Evolutionary conservation across 345 rosid species (phyloP).

Genomic region (Hibiscus trionum): DNA sequence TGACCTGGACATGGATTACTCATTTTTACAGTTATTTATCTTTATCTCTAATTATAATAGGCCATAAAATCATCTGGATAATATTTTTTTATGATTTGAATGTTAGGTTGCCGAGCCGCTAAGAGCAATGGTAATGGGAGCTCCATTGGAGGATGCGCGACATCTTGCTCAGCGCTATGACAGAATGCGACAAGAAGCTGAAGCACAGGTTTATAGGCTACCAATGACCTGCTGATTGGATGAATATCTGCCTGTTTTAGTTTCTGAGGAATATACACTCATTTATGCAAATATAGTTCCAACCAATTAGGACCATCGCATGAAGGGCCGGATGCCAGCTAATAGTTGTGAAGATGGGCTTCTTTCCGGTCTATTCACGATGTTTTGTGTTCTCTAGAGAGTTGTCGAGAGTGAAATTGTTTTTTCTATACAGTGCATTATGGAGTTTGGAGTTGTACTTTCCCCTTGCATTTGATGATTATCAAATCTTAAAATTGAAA

Average conservation of each 20-base stretch:
- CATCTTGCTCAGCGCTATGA: constrained; percentile 97
- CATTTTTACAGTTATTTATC: background rate
- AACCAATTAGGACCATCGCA: background rate
- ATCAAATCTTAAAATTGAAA: background rate
- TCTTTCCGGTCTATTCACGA: background rate
- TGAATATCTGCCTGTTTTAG: background rate
- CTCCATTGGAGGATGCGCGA: constrained; percentile 91
- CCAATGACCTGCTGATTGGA: background rate
- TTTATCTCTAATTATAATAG: background rate
- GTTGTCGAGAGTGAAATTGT: background rate
- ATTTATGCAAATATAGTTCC: background rate
- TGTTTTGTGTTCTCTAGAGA: background rate
- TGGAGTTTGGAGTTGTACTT: background rate
- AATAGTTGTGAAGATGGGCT: background rate
- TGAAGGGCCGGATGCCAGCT: background rate
- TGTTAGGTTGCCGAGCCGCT: constrained; percentile 89
- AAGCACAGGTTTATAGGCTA: constrained; percentile 67
- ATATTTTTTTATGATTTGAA: constrained; percentile 14
- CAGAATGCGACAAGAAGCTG: constrained; percentile 89
- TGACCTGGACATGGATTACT: background rate
- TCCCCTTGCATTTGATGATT: background rate
- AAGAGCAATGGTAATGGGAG: constrained; percentile 91
- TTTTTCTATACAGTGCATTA: background rate
- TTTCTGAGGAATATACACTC: background rate
- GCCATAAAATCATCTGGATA: background rate